These are phyloP conservation scores for Phoma herbarum DNA, from an alignment of 2,329 filamentous ascomycete species.

Conservation along the genomic window DNA sequence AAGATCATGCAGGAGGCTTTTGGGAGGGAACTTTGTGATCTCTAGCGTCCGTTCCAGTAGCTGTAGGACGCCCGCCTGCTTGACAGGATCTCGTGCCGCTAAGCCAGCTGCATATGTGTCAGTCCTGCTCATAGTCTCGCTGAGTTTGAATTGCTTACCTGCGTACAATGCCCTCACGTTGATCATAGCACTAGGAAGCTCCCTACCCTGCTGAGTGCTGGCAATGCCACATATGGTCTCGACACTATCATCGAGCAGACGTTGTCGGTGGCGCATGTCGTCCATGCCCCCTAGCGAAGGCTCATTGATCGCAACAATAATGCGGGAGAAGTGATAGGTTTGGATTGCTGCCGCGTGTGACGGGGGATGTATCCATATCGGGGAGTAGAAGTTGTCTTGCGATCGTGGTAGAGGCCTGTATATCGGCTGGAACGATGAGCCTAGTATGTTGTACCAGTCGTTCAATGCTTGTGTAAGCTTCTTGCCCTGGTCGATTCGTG, in stretches of 20 bases:
- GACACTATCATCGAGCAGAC: constrained; percentile 58
- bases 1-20: constrained; percentile 40
- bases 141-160: constrained; percentile 27
- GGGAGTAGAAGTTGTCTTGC: constrained; percentile 27
- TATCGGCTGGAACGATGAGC: constrained; percentile 56
- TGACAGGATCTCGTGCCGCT: constrained; percentile 41
- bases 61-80: constrained; percentile 37
- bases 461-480: constrained; percentile 59
- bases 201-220: constrained; percentile 48
- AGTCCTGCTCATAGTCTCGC: neutral
- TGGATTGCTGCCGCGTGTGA: constrained; percentile 59
- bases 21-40: constrained; percentile 42
- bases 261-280: constrained; percentile 58
- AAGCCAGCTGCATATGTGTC: constrained; percentile 36
- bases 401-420: constrained; percentile 38
- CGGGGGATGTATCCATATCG: constrained; percentile 44
- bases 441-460: constrained; percentile 60
- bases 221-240: constrained; percentile 62
- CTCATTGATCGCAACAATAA: constrained; percentile 63
- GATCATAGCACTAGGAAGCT: constrained; percentile 40
- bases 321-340: constrained; percentile 62
- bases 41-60: constrained; percentile 42
- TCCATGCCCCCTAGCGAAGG: constrained; percentile 61
- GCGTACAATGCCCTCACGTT: constrained; percentile 43
- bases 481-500: constrained; percentile 58